These are phyloP conservation scores for Aspergillus oerlinghausenensis DNA, from an alignment of 2,329 filamentous ascomycete species.

Conservation along the genomic window DNA sequence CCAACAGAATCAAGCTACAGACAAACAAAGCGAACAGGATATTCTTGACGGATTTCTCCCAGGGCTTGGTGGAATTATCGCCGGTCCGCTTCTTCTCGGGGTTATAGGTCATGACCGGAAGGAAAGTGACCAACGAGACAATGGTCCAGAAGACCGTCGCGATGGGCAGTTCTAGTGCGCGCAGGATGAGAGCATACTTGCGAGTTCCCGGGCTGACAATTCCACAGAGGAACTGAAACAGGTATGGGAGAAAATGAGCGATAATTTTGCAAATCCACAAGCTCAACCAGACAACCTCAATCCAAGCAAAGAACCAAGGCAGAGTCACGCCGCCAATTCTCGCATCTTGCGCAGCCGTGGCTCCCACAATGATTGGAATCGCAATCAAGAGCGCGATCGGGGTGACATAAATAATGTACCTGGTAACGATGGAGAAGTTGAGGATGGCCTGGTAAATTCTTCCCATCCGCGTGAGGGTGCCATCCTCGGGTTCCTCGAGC, in stretches of 20 bases:
- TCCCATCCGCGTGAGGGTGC: constrained; percentile 56
- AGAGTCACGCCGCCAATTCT: constrained; percentile 54
- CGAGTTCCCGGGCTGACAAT: constrained; percentile 61
- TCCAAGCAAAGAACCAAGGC: constrained; percentile 61
- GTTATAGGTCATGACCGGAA: constrained; percentile 47
- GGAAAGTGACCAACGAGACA: constrained; percentile 56
- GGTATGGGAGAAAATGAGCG: constrained; percentile 53
- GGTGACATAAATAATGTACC: constrained; percentile 60
- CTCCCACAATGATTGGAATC: constrained; percentile 60
- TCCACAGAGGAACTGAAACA: constrained; percentile 59
- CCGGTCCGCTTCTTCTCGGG: constrained; percentile 29
- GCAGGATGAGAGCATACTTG: constrained; percentile 59
- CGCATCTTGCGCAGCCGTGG: constrained; percentile 44
- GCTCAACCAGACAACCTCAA: constrained; percentile 61
- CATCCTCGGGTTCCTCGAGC: constrained; percentile 45
- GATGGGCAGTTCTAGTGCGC: constrained; percentile 56
- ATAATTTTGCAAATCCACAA: constrained; percentile 60
- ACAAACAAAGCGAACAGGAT: constrained; percentile 56
- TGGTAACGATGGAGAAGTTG: constrained; percentile 59
- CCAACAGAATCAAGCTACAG: constrained; percentile 53
- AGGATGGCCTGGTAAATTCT: constrained; percentile 57
- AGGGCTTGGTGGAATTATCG: constrained; percentile 37
- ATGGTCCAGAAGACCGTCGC: constrained; percentile 59
- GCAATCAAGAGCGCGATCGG: constrained; percentile 56
- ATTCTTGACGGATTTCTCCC: constrained; percentile 54